phyloP scores from a whole-genome alignment of 306 rosid species.

The Ormosia emarginata region DNA sequence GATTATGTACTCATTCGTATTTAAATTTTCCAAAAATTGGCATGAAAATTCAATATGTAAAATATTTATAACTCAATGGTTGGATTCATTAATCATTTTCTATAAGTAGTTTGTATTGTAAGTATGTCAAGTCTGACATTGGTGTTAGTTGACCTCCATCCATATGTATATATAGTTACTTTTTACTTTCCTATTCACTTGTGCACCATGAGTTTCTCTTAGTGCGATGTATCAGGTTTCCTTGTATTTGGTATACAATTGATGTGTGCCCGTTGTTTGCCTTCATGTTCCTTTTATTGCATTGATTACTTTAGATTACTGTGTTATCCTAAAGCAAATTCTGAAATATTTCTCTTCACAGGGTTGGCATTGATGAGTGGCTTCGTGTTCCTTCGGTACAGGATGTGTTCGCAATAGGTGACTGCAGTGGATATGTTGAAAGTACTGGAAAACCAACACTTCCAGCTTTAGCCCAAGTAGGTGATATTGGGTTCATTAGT shows the following conservation, averaged over 20 bases:
- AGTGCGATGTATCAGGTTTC: neutral
- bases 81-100: neutral
- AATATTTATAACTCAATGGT: neutral
- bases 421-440: constrained; percentile 90
- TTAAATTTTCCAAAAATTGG: neutral
- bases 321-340: neutral
- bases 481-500: constrained; percentile 5
- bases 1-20: neutral
- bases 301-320: neutral
- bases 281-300: neutral
- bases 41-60: neutral
- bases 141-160: neutral
- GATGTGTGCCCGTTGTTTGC: neutral
- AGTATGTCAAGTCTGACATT: neutral
- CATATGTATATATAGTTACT: neutral
- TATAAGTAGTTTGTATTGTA: neutral
- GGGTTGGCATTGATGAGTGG: constrained; percentile 96
- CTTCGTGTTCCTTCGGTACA: constrained; percentile 69
- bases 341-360: constrained; percentile 27
- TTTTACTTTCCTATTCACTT: neutral
- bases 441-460: constrained; percentile 81
- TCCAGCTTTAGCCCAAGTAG: constrained; percentile 96
- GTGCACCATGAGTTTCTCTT: neutral
- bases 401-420: constrained; percentile 88
- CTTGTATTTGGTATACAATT: neutral